These are phyloP conservation scores for Kodamaea restingae DNA, from an alignment of 805 yeast genomes.

Conservation along the genomic window DNA sequence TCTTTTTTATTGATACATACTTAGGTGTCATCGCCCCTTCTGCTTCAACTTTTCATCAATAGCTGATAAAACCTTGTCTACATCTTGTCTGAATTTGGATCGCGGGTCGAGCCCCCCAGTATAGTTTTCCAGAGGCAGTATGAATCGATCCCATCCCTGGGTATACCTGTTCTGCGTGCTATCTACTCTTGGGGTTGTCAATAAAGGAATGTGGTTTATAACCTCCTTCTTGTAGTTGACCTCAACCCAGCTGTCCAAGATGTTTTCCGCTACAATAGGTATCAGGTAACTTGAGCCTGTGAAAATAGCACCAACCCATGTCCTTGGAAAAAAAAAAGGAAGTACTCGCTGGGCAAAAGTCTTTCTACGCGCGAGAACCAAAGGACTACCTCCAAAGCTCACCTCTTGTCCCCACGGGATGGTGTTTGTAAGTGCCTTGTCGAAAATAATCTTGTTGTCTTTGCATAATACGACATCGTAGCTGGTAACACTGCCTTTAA, in stretches of 20 bases:
- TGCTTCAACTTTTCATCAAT: not conserved
- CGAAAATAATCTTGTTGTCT: slow-evolving; percentile 25
- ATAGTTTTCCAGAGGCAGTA: slow-evolving; percentile 19
- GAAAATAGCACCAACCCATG: slow-evolving; percentile 24
- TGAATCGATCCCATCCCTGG: slow-evolving; percentile 16
- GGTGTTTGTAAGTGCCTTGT: slow-evolving; percentile 13
- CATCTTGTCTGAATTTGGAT: slow-evolving; percentile 7
- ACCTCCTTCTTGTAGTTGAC: slow-evolving; percentile 13
- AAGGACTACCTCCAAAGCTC: slow-evolving; percentile 1
- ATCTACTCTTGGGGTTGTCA: slow-evolving; percentile 28
- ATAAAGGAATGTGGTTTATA: slow-evolving; percentile 25
- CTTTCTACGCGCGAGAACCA: slow-evolving; percentile 21
- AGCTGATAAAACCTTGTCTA: slow-evolving; percentile 4
- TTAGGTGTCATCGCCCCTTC: no score
- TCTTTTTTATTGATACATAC: no score
- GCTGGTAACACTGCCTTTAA: slow-evolving; percentile 6
- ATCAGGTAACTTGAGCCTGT: slow-evolving; percentile 3
- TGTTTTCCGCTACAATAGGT: slow-evolving; percentile 27
- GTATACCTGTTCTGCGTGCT: slow-evolving; percentile 12
- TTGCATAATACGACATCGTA: slow-evolving; percentile 26
- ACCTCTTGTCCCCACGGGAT: slow-evolving; percentile 24
- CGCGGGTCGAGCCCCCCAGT: slow-evolving; percentile 15
- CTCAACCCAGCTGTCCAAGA: slow-evolving; percentile 26
- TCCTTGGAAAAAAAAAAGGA: slow-evolving; percentile 26
- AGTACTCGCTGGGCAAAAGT: slow-evolving; percentile 17